Base-by-base conservation (phyloP, 31 red algal genomes). In the Endocladia muricata region DNA sequence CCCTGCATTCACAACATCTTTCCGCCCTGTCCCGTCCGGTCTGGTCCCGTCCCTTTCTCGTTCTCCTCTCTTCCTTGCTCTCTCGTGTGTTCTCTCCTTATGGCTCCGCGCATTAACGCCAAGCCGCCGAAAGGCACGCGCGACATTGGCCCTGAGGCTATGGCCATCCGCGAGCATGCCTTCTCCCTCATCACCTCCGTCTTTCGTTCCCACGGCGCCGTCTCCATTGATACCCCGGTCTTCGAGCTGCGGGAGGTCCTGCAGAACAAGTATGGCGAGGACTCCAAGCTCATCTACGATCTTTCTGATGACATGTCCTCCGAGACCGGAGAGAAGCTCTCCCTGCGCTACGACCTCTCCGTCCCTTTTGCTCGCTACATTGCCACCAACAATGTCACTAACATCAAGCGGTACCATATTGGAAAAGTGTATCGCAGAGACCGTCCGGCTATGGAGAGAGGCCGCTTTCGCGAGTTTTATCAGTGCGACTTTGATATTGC, bases 401-500 rank as follows among this genome's bases (percentile, higher is more conserved):
- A 68, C 43, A 86, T 98, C 55, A 98, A 98, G 78, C 76, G 95
- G 47, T 98, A 94, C 49, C 95, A 98, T 29, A 89, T 98, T 23
- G 84, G 83, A 41, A 88, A 89, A 54, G 95, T 98, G 26, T 98
- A 98, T 52, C 81, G 95, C 37, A 74, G 95, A 33, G 95, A 98
- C 68, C 86, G 89, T 30, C 95, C 95, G 58, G 88, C 95, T 21
- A 94, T 98, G 77, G 76, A 83, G 38, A 82, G 95, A 13, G 95
- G 95, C 5, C 86, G 95, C 4, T 98, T 91, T 52, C 86, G 95
- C 73, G 95, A 98, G 80, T 98, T 98, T 81, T 94, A 94, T 64
- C 95, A 98, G 70, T 98, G 95, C 33, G 95, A 98, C 73, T 98
- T 94, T 41, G 95, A 98, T 63, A 91, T 98, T 76, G 95, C 95